Percentiles rank a stretch among this genome's conserved stretches.
Evolutionary conservation across 2,329 filamentous ascomycete species (phyloP).

Genomic region (Exophiala phaeomuriformis): DNA sequence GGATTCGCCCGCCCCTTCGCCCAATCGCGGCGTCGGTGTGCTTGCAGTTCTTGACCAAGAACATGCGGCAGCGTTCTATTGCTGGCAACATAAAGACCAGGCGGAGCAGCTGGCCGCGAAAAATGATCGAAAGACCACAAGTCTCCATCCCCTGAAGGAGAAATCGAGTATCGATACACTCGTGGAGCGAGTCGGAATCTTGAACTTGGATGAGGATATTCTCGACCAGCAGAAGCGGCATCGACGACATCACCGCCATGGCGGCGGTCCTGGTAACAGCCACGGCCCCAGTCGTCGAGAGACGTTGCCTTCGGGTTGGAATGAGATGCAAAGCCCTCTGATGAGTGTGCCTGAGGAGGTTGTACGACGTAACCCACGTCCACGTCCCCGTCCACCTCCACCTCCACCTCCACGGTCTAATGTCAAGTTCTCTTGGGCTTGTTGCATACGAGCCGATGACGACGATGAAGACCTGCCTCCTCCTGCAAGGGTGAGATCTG

Average conservation of each 20-base stretch:
- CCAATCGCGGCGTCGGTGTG: conserved; percentile 28
- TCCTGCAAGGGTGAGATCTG: conserved; percentile 1
- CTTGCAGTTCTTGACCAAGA: conserved; percentile 27
- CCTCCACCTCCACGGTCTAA: conserved; percentile 21
- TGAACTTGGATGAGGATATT: conserved; percentile 50
- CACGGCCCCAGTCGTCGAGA: conserved; percentile 16
- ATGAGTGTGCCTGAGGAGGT: conserved; percentile 38
- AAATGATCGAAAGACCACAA: conserved; percentile 44
- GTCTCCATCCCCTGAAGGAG: conserved; percentile 52
- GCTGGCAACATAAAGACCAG: conserved; percentile 94
- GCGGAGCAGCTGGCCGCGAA: conserved; percentile 46
- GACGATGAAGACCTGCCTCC: conserved; percentile 19
- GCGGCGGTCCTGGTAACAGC: conserved; percentile 6
- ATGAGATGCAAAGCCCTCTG: conserved; percentile 40
- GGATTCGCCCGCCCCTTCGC: conserved; percentile 29
- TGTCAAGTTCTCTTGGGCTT: conserved; percentile 25
- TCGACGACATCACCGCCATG: conserved; percentile 22
- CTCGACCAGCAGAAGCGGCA: conserved; percentile 22
- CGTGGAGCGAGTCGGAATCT: conserved; percentile 66
- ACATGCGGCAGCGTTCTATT: conserved; percentile 53
- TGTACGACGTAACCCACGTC: conserved; percentile 21
- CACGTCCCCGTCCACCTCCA: not conserved
- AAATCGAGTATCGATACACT: conserved; percentile 81
- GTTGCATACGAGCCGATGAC: conserved; percentile 23
- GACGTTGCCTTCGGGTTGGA: conserved; percentile 39